Conservation (phyloP, 768 basidiomycete species). For the Lactarius trivialis region DNA sequence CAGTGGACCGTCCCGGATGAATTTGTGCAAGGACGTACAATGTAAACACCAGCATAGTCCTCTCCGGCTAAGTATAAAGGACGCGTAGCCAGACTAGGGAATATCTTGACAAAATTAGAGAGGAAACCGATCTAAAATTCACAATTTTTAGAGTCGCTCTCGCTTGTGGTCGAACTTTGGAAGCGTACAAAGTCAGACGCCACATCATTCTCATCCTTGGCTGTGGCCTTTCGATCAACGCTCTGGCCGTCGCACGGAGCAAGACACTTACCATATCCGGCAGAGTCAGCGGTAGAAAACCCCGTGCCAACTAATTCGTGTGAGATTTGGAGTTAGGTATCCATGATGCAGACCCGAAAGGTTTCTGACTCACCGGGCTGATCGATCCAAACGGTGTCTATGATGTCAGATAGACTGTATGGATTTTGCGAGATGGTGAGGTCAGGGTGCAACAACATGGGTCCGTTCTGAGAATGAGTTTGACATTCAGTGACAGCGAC, state of each 20-base stretch:
- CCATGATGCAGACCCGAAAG: neutral
- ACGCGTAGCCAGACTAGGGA: slow-evolving; percentile 58
- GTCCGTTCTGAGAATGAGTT: slow-evolving; percentile 49
- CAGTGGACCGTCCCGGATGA: neutral
- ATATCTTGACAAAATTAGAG: slow-evolving; percentile 63
- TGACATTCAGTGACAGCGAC: neutral
- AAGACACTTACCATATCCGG: slow-evolving; percentile 47
- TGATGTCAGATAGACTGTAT: slow-evolving; percentile 51
- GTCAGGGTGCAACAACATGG: slow-evolving; percentile 49
- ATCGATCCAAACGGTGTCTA: slow-evolving; percentile 70
- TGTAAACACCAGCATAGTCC: slow-evolving; percentile 70
- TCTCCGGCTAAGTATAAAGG: slow-evolving; percentile 68
- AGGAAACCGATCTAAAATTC: slow-evolving; percentile 59
- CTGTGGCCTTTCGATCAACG: slow-evolving; percentile 27
- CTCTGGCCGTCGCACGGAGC: neutral
- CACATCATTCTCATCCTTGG: slow-evolving; percentile 30
- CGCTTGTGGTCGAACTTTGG: neutral
- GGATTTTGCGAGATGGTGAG: slow-evolving; percentile 45
- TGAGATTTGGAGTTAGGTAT: neutral
- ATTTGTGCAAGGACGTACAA: slow-evolving; percentile 35
- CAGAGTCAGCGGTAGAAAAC: slow-evolving; percentile 55
- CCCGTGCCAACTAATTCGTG: slow-evolving; percentile 42
- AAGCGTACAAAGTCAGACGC: slow-evolving; percentile 17
- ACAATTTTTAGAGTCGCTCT: neutral
- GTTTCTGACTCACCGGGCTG: slow-evolving; percentile 41